Percentiles rank a stretch among this genome's conserved stretches.
Evolutionary conservation across 2,329 filamentous ascomycete genomes (phyloP).

Genomic region (Cladophialophora yegresii): DNA sequence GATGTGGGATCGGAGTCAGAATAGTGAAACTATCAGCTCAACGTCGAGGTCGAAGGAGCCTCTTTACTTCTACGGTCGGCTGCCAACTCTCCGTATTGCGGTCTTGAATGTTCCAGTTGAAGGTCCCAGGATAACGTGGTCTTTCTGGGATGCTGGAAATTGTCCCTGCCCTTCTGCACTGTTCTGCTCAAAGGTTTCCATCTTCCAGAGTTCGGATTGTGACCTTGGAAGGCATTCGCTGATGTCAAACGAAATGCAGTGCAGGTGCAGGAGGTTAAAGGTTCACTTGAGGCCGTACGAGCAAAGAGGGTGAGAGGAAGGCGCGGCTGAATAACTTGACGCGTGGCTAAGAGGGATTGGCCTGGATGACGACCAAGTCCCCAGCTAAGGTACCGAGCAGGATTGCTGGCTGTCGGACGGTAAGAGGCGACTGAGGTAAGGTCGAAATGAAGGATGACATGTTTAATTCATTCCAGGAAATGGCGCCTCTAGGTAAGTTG

Average conservation of each 20-base stretch:
- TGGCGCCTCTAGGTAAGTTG: too few species aligned
- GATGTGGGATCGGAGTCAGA: neutral
- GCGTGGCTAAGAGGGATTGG: neutral
- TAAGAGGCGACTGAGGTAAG: neutral
- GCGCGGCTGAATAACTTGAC: neutral
- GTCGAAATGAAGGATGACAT: too few species aligned
- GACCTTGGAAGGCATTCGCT: neutral
- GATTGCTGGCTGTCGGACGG: neutral
- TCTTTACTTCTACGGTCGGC: neutral
- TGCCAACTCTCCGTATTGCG: neutral
- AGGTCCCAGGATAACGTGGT: too few species aligned
- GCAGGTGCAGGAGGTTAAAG: neutral
- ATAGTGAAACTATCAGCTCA: neutral
- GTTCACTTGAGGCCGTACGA: neutral
- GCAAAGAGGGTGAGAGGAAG: neutral
- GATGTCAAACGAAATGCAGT: neutral
- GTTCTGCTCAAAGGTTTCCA: neutral
- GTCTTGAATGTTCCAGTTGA: neutral
- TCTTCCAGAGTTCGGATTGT: neutral
- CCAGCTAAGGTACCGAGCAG: neutral
- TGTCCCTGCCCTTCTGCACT: neutral
- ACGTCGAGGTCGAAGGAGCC: neutral
- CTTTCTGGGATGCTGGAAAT: too few species aligned
- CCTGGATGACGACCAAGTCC: neutral
- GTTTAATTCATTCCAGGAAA: too few species aligned